A percentile compares a stretch with the other conserved stretches of the same genome.
phyloP scores from a whole-genome alignment of 805 yeast species.

The Candida vartiovaarae region DNA sequence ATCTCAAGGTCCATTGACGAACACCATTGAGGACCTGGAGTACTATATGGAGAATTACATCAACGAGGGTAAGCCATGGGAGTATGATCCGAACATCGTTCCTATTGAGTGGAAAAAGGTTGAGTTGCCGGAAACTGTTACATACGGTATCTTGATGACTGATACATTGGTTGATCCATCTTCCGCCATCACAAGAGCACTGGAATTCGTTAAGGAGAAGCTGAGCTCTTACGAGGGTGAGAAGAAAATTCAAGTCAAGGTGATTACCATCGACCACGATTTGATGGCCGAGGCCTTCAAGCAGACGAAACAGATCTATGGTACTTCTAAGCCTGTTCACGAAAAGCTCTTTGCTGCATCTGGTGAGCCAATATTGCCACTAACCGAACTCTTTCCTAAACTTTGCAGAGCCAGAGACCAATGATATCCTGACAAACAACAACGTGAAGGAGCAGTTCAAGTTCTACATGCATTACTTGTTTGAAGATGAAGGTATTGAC shows the following conservation, averaged over 20 bases:
- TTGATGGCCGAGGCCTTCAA: constrained; percentile 45
- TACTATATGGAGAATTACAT: constrained; percentile 53
- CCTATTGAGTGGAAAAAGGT: constrained; percentile 35
- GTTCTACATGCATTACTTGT: constrained; percentile 44
- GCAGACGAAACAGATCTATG: constrained; percentile 55
- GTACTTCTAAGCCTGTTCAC: constrained; percentile 47
- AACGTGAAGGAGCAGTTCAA: constrained; percentile 51
- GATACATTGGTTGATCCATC: constrained; percentile 64
- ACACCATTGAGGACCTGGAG: constrained; percentile 59
- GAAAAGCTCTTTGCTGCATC: constrained; percentile 45
- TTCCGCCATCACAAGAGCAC: constrained; percentile 53
- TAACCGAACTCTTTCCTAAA: constrained; percentile 57
- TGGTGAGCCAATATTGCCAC: constrained; percentile 64
- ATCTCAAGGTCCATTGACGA: constrained; percentile 64
- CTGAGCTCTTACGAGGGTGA: constrained; percentile 28
- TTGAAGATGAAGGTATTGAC: constrained; percentile 52
- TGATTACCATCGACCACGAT: constrained; percentile 47
- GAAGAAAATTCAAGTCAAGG: constrained; percentile 37
- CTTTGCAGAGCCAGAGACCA: constrained; percentile 47
- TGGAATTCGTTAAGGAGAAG: constrained; percentile 45
- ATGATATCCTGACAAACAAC: constrained; percentile 54
- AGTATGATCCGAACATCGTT: constrained; percentile 30
- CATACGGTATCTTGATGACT: constrained; percentile 54
- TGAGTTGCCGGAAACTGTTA: constrained; percentile 34
- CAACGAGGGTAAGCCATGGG: constrained; percentile 58